Evolutionary conservation across 169 alveolate species (phyloP).

Genomic region (Eimeria falciformis): DNA sequence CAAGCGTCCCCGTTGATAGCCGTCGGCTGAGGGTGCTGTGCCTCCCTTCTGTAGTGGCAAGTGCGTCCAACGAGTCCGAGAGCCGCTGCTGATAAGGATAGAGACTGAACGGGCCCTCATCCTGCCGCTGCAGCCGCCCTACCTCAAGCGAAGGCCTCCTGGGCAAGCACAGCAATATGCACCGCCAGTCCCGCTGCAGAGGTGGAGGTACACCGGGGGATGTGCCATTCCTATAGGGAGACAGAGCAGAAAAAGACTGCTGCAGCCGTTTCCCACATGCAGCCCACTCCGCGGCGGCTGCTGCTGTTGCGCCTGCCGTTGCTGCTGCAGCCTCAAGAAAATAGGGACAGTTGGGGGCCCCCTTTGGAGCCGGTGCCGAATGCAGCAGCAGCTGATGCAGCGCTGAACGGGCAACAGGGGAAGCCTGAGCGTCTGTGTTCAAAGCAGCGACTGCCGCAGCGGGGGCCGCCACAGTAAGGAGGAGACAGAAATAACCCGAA

Average conservation of each 20-base stretch:
- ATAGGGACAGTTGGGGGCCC: neutral
- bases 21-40: neutral
- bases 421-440: neutral
- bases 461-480: conserved; percentile 29
- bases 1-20: neutral
- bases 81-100: conserved; percentile 55
- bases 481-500: neutral
- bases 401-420: conserved; percentile 16
- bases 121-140: conserved; percentile 50
- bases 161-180: conserved; percentile 72
- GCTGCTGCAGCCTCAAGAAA: conserved; percentile 43
- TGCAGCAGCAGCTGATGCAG: conserved; percentile 56
- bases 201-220: conserved; percentile 40
- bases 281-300: conserved; percentile 39
- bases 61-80: neutral
- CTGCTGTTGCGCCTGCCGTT: conserved; percentile 51
- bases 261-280: conserved; percentile 5
- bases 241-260: conserved; percentile 33
- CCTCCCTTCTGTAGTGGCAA: neutral
- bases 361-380: neutral
- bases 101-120: conserved; percentile 32
- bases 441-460: conserved; percentile 41
- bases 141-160: conserved; percentile 73
- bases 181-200: conserved; percentile 78
- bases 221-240: conserved; percentile 57